Evolutionary conservation across 2,329 filamentous ascomycete genomes (phyloP).

Genomic region (Fusarium nurragi): DNA sequence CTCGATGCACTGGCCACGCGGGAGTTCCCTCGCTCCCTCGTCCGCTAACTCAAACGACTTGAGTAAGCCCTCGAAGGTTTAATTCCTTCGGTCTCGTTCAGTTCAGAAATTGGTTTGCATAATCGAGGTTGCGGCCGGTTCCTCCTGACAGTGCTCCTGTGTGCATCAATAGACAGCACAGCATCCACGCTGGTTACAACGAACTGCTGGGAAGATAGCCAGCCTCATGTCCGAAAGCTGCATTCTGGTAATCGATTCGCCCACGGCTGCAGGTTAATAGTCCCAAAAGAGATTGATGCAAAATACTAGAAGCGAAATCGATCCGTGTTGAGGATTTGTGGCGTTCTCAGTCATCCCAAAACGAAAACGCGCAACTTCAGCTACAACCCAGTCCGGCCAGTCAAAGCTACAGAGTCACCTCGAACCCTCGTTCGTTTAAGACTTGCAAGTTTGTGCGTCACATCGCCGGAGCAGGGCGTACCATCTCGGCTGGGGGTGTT

Average conservation of each 20-base stretch:
- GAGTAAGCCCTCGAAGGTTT: slow-evolving; percentile 18
- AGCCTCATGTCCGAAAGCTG: slow-evolving; percentile 25
- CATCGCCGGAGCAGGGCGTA: slow-evolving; percentile 33
- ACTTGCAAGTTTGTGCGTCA: slow-evolving; percentile 14
- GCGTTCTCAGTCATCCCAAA: slow-evolving; percentile 13
- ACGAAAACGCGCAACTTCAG: slow-evolving; percentile 20
- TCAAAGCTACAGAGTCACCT: slow-evolving; percentile 17
- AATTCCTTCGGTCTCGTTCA: slow-evolving; percentile 12
- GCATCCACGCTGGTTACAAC: background rate
- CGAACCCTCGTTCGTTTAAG: slow-evolving; percentile 8
- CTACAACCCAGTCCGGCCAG: slow-evolving; percentile 27
- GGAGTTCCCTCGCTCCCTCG: slow-evolving; percentile 35
- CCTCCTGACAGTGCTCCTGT: background rate
- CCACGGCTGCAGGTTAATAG: slow-evolving; percentile 9
- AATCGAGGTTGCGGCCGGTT: background rate
- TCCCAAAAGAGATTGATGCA: slow-evolving; percentile 38
- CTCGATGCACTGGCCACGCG: slow-evolving; percentile 38
- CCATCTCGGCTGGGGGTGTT: slow-evolving; percentile 35
- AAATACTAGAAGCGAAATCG: slow-evolving; percentile 13
- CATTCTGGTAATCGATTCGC: slow-evolving; percentile 27
- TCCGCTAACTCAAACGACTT: slow-evolving; percentile 30
- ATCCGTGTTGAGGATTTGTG: slow-evolving; percentile 20
- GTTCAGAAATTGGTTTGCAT: slow-evolving; percentile 21
- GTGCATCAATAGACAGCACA: background rate
- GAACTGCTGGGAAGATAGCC: too few relatives aligned